Conservation (phyloP, 495 filamentous ascomycete genomes). For the Durotheca rogersii region DNA sequence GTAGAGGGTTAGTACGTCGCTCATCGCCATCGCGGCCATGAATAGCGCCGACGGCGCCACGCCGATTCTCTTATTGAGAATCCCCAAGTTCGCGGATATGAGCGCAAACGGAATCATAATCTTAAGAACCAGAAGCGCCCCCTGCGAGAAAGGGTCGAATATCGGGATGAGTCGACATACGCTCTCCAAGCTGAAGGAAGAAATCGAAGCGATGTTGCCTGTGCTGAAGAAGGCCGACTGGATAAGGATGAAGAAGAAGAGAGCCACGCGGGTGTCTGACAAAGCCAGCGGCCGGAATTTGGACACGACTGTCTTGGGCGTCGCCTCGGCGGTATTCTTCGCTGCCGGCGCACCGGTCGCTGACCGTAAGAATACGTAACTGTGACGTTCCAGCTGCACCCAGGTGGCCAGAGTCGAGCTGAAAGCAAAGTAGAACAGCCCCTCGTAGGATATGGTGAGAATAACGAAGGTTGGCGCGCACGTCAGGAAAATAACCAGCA, state of each 20-base stretch:
- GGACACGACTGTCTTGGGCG: slow-evolving; percentile 7
- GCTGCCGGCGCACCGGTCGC: slow-evolving; percentile 27
- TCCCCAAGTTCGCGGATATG: slow-evolving; percentile 89
- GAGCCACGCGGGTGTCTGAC: slow-evolving; percentile 77
- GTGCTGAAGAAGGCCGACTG: slow-evolving; percentile 97
- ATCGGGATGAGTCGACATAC: slow-evolving; percentile 90
- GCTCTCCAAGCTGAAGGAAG: slow-evolving; percentile 90
- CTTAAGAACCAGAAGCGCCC: slow-evolving; percentile 83
- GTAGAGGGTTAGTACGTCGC: slow-evolving; percentile 89
- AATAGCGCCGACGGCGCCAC: slow-evolving; percentile 84
- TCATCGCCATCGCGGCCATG: slow-evolving; percentile 91
- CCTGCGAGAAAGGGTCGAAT: slow-evolving; percentile 92
- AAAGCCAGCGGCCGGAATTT: slow-evolving; percentile 73
- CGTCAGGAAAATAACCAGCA: slow-evolving; percentile 87
- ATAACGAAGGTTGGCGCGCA: slow-evolving; percentile 94
- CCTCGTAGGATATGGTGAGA: slow-evolving; percentile 96
- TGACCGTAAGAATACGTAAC: slow-evolving; percentile 58
- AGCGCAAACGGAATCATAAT: slow-evolving; percentile 91
- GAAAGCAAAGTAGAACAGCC: slow-evolving; percentile 92
- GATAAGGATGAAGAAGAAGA: slow-evolving; percentile 93
- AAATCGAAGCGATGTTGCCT: slow-evolving; percentile 93
- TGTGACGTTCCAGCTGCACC: slow-evolving; percentile 84
- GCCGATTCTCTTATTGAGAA: slow-evolving; percentile 82
- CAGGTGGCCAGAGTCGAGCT: slow-evolving; percentile 80
- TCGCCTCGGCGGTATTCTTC: slow-evolving; percentile 22